phyloP scores from a whole-genome alignment of 768 basidiomycete species.

The Amyloporia xantha region DNA sequence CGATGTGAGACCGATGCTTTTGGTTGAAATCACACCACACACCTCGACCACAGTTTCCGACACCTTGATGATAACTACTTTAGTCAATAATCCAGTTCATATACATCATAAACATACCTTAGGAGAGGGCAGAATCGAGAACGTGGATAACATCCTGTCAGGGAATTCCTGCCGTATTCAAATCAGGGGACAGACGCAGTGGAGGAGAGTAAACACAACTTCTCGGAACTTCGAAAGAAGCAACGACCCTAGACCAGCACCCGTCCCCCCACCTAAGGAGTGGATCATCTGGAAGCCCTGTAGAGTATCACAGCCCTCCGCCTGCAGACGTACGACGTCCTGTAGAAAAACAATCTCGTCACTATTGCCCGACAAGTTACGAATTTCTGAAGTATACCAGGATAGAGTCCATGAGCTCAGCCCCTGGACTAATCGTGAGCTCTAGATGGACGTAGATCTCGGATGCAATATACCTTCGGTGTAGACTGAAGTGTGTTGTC shows the following conservation, averaged over 20 bases:
- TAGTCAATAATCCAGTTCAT: background rate
- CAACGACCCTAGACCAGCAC: conserved; percentile 78
- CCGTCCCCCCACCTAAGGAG: conserved; percentile 89
- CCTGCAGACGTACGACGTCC: conserved; percentile 75
- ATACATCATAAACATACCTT: conserved; percentile 30
- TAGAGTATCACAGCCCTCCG: conserved; percentile 76
- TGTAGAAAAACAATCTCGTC: conserved; percentile 23
- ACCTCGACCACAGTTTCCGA: conserved; percentile 54
- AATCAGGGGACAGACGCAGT: conserved; percentile 16
- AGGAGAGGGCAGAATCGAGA: conserved; percentile 47
- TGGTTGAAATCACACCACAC: conserved; percentile 3
- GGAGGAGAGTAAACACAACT: conserved; percentile 30
- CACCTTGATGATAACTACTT: conserved; percentile 18
- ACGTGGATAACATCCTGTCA: conserved; percentile 46
- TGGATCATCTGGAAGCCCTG: conserved; percentile 91
- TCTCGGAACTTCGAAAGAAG: conserved; percentile 79
- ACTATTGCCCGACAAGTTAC: too few relatives aligned
- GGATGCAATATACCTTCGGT: conserved; percentile 62
- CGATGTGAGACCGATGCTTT: background rate
- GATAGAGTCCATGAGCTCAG: conserved; percentile 85
- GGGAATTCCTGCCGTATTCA: conserved; percentile 50
- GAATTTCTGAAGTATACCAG: conserved; percentile 34
- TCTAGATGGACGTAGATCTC: conserved; percentile 1
- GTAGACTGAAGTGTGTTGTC: conserved; percentile 47
- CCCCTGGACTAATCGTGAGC: conserved; percentile 43